Evolutionary conservation across 225 moss, liverwort and hornwort species (phyloP).

Genomic region (Asterella californica): DNA sequence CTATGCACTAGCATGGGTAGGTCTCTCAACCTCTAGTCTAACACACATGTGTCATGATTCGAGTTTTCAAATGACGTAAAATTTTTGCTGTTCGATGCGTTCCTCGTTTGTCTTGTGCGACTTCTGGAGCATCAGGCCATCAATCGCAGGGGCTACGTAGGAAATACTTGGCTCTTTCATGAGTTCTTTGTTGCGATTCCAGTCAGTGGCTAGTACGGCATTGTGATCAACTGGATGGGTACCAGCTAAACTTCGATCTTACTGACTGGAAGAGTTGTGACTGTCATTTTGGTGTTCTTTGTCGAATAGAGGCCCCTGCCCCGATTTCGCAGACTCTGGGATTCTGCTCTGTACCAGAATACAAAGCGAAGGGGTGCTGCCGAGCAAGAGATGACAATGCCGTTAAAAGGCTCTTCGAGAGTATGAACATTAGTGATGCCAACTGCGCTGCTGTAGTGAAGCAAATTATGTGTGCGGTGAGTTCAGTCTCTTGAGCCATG

Average conservation of each 20-base stretch:
- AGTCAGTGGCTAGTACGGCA: not conserved
- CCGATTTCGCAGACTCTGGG: conserved; percentile 40
- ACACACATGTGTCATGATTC: too few species aligned
- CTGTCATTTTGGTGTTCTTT: not conserved
- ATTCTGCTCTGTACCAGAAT: conserved; percentile 70
- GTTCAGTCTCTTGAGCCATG: conserved; percentile 9
- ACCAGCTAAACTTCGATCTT: too few species aligned
- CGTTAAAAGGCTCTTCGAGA: conserved; percentile 43
- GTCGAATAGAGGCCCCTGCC: conserved; percentile 58
- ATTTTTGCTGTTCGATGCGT: too few species aligned
- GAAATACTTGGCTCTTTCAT: not conserved
- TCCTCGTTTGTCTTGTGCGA: too few species aligned
- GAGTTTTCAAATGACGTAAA: too few species aligned
- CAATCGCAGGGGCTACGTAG: not conserved
- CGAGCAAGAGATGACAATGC: conserved; percentile 41
- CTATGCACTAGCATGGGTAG: conserved; percentile 6
- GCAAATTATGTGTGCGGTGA: conserved; percentile 80
- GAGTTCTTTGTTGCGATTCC: not conserved
- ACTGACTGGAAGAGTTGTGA: not conserved
- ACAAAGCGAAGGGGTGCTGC: conserved; percentile 67
- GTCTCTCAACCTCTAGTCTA: not conserved
- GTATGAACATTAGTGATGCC: conserved; percentile 58
- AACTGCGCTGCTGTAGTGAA: conserved; percentile 59
- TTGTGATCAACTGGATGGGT: too few species aligned
- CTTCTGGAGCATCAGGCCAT: not conserved